Evolutionary conservation across 192 early-diverging fungal genomes (phyloP).

Genomic region (Martensiomyces pterosporus): DNA sequence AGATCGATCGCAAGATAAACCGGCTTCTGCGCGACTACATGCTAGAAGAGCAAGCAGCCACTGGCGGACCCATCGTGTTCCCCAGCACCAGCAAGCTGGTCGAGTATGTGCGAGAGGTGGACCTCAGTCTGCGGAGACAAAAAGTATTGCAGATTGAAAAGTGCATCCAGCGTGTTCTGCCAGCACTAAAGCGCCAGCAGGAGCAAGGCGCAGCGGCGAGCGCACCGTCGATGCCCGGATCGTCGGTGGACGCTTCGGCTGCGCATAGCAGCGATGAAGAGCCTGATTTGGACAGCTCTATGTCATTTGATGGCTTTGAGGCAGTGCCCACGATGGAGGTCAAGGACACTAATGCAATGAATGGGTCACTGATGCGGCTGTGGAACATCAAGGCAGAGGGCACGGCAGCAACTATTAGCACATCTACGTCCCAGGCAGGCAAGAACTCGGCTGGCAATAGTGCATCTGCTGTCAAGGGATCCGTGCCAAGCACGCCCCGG

Average conservation of each 20-base stretch:
- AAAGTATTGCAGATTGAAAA: constrained; percentile 17
- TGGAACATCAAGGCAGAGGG: constrained; percentile 25
- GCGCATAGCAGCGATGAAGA: constrained; percentile 26
- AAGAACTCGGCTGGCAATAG: background rate
- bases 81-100: constrained; percentile 21
- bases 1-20: constrained; percentile 25
- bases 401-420: constrained; percentile 1
- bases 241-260: background rate
- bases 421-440: background rate
- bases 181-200: constrained; percentile 17
- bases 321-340: constrained; percentile 37
- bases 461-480: too few species aligned
- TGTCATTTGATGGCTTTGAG: constrained; percentile 24
- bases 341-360: constrained; percentile 39
- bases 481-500: background rate
- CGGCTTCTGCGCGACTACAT: constrained; percentile 22
- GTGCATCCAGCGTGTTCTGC: constrained; percentile 35
- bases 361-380: constrained; percentile 37
- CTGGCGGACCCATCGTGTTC: constrained; percentile 5
- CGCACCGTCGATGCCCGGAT: background rate
- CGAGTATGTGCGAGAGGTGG: constrained; percentile 24
- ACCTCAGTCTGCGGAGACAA: constrained; percentile 16
- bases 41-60: constrained; percentile 11
- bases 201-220: constrained; percentile 2
- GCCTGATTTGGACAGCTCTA: constrained; percentile 17